Evolutionary conservation across 2,329 filamentous ascomycete genomes (phyloP).

Genomic region (Elsinoe batatas): DNA sequence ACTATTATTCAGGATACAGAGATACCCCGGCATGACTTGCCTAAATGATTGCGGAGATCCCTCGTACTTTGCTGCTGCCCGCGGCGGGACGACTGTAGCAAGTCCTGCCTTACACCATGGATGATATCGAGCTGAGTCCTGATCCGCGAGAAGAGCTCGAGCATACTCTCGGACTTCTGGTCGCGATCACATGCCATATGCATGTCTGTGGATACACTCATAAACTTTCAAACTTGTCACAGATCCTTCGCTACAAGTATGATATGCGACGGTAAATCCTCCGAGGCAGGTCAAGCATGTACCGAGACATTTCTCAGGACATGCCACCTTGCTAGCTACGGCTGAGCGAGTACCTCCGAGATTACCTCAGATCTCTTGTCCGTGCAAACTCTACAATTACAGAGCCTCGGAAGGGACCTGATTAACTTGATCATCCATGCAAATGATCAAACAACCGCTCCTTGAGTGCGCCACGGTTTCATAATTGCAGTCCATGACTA

Average conservation of each 20-base stretch:
- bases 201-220: neutral
- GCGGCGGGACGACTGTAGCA: neutral
- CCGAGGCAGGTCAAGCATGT: slow-evolving; percentile 1
- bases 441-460: slow-evolving; percentile 2
- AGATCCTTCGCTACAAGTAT: slow-evolving; percentile 3
- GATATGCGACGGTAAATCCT: neutral
- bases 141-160: neutral
- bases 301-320: slow-evolving; percentile 6
- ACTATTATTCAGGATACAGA: neutral
- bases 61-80: neutral
- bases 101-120: neutral
- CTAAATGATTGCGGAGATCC: slow-evolving; percentile 2
- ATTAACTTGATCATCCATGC: neutral
- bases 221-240: neutral
- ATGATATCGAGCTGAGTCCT: neutral
- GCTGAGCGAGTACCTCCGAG: neutral
- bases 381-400: slow-evolving; percentile 1
- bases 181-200: neutral
- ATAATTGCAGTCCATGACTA: slow-evolving; percentile 4
- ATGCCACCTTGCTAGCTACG: neutral
- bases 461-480: slow-evolving; percentile 10
- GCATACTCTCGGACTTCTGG: neutral
- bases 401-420: slow-evolving; percentile 6
- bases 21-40: slow-evolving; percentile 5
- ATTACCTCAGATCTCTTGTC: slow-evolving; percentile 8